phyloP scores from a whole-genome alignment of 176 grass and related monocot genomes.

The Phoenix roebelenii region DNA sequence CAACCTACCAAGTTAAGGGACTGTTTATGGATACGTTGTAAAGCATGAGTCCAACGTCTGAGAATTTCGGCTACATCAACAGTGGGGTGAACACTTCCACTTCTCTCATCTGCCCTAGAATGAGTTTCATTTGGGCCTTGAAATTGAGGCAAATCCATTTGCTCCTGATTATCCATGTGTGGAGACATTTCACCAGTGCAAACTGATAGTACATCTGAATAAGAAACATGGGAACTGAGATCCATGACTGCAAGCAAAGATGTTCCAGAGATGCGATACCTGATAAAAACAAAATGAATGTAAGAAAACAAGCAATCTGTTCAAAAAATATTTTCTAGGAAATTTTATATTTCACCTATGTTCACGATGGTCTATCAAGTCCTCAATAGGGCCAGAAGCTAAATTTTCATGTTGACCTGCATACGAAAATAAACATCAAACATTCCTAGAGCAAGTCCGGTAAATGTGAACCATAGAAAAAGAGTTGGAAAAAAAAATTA shows the following conservation, averaged over 20 bases:
- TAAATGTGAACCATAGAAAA: no score
- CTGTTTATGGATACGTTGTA: slow-evolving; percentile 98
- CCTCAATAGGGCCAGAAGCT: slow-evolving; percentile 95
- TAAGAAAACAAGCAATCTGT: neutral
- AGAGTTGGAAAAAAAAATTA: no score
- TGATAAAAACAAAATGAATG: slow-evolving; percentile 32
- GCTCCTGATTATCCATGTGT: slow-evolving; percentile 29
- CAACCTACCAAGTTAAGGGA: slow-evolving; percentile 91
- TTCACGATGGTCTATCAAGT: slow-evolving; percentile 93
- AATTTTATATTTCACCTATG: slow-evolving; percentile 56
- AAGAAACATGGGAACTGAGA: slow-evolving; percentile 53
- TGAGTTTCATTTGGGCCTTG: slow-evolving; percentile 54
- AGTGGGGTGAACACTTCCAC: slow-evolving; percentile 46
- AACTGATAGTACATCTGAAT: slow-evolving; percentile 59
- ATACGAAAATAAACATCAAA: neutral
- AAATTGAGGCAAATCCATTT: slow-evolving; percentile 36
- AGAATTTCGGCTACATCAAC: slow-evolving; percentile 98
- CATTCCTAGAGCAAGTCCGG: no score
- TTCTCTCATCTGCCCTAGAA: slow-evolving; percentile 69
- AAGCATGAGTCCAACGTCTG: slow-evolving; percentile 96
- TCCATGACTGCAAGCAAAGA: slow-evolving; percentile 85
- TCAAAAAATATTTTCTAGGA: neutral
- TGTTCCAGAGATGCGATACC: slow-evolving; percentile 95
- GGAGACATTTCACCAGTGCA: slow-evolving; percentile 45
- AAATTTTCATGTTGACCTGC: slow-evolving; percentile 92